phyloP scores from a whole-genome alignment of 345 rosid genomes.

The Gossypium longicalyx region DNA sequence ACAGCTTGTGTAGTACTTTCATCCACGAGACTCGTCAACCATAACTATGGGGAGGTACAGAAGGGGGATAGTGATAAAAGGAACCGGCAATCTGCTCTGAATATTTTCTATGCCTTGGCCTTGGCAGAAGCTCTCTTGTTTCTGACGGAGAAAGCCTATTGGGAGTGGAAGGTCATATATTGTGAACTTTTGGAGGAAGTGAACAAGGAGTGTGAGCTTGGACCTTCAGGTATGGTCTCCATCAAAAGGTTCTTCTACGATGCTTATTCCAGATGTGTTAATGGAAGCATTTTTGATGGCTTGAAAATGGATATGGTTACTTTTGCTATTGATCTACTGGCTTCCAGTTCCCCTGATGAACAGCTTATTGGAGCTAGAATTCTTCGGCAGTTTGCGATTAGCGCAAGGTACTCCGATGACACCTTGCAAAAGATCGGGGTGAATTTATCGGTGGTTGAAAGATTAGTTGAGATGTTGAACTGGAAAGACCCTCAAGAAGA shows the following conservation, averaged over 20 bases:
- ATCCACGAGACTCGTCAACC: constrained; percentile 61
- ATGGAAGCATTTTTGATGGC: constrained; percentile 86
- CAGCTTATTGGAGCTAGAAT: constrained; percentile 74
- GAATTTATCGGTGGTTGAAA: constrained; percentile 52
- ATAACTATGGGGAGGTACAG: constrained; percentile 60
- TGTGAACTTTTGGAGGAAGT: constrained; percentile 67
- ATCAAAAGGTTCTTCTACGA: constrained; percentile 79
- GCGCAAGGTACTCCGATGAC: constrained; percentile 50
- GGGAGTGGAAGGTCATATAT: constrained; percentile 63
- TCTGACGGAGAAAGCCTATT: constrained; percentile 77
- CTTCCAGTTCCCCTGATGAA: constrained; percentile 71
- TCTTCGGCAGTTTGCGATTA: constrained; percentile 51
- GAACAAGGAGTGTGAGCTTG: constrained; percentile 60
- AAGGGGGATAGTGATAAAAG: constrained; percentile 71
- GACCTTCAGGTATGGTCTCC: constrained; percentile 56
- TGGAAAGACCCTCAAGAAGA: constrained; percentile 90
- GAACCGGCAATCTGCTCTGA: constrained; percentile 59
- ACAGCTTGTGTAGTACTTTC: constrained; percentile 67
- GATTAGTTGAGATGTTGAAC: constrained; percentile 83
- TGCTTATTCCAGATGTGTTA: constrained; percentile 72
- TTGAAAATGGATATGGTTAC: constrained; percentile 81
- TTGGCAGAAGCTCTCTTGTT: constrained; percentile 80
- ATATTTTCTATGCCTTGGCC: constrained; percentile 74
- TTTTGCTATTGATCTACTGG: constrained; percentile 67
- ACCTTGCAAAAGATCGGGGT: constrained; percentile 84